phyloP scores from a whole-genome alignment of 2,329 filamentous ascomycete genomes.

The Fusarium brevicatenulatum region DNA sequence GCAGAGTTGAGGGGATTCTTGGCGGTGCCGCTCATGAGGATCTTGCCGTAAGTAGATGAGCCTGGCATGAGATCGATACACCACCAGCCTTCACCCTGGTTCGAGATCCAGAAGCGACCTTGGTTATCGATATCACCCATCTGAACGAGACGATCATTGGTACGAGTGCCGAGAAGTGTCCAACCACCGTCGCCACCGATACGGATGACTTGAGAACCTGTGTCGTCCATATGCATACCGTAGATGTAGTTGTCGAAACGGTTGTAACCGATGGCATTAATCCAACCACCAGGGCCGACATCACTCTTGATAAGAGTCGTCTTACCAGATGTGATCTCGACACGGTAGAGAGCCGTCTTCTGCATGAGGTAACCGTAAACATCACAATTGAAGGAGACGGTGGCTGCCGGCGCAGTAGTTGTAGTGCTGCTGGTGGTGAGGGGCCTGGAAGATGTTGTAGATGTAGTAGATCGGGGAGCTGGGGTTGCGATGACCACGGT shows the following conservation, averaged over 20 bases:
- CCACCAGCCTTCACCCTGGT: conserved; percentile 39
- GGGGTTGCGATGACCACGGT: conserved; percentile 28
- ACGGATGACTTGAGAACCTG: conserved; percentile 37
- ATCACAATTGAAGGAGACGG: conserved; percentile 24
- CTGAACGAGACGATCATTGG: conserved; percentile 23
- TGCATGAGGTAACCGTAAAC: conserved; percentile 36
- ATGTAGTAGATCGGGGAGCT: conserved; percentile 1
- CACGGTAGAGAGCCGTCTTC: conserved; percentile 28
- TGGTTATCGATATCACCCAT: conserved; percentile 41
- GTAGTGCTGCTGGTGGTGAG: conserved; percentile 8
- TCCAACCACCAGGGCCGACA: conserved; percentile 35
- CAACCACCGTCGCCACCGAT: conserved; percentile 36
- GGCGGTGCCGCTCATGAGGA: conserved; percentile 31
- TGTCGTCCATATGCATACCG: conserved; percentile 16
- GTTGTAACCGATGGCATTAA: conserved; percentile 40
- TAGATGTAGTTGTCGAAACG: conserved; percentile 37
- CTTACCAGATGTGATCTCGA: conserved; percentile 28
- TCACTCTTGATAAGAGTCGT: conserved; percentile 25
- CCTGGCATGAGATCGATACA: conserved; percentile 34
- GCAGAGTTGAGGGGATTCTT: conserved; percentile 10
- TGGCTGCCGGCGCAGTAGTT: conserved; percentile 1
- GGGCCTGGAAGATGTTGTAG: conserved; percentile 1
- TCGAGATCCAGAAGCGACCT: conserved; percentile 39
- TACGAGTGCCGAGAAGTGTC: conserved; percentile 24
- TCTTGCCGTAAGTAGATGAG: conserved; percentile 34